These are phyloP conservation scores for Teunomyces panamensis DNA, from an alignment of 805 yeast species.

Conservation along the genomic window DNA sequence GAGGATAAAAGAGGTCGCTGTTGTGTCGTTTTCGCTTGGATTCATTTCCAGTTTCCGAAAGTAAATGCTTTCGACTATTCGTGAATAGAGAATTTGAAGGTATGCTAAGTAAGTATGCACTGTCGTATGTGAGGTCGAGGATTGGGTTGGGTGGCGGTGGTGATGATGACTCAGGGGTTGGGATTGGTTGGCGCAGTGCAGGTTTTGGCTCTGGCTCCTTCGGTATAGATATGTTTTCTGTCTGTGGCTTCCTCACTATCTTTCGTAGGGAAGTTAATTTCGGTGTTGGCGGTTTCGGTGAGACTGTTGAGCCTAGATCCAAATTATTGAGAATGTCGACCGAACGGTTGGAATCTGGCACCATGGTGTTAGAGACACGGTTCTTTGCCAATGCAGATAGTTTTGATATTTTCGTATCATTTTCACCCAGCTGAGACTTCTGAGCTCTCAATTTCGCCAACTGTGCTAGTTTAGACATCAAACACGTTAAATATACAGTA, in stretches of 20 bases:
- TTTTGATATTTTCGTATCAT: conserved; percentile 28
- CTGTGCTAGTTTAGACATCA: conserved; percentile 22
- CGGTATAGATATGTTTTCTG: not conserved
- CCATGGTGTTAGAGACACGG: conserved; percentile 14
- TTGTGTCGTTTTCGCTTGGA: conserved; percentile 21
- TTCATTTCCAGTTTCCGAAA: conserved; percentile 9
- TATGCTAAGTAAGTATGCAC: not conserved
- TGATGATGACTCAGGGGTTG: not conserved
- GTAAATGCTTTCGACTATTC: not conserved
- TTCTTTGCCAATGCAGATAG: conserved; percentile 48
- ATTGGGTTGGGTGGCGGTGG: not conserved
- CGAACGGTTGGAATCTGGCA: conserved; percentile 6
- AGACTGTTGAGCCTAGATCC: not conserved
- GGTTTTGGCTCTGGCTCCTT: too few relatives aligned
- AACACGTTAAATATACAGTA: not conserved
- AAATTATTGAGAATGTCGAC: conserved; percentile 17
- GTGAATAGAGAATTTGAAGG: conserved; percentile 6
- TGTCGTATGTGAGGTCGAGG: not conserved
- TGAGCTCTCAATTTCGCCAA: conserved; percentile 20
- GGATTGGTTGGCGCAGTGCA: not conserved
- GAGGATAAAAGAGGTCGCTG: conserved; percentile 22
- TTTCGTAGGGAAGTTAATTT: not conserved
- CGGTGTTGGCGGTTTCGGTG: not conserved
- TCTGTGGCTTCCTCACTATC: not conserved
- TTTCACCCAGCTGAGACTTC: conserved; percentile 1